A percentile compares a stretch with the other conserved stretches of the same genome.
These are phyloP conservation scores for Neocucurbitaria cava DNA, from an alignment of 2,329 filamentous ascomycete species.

Conservation along the genomic window DNA sequence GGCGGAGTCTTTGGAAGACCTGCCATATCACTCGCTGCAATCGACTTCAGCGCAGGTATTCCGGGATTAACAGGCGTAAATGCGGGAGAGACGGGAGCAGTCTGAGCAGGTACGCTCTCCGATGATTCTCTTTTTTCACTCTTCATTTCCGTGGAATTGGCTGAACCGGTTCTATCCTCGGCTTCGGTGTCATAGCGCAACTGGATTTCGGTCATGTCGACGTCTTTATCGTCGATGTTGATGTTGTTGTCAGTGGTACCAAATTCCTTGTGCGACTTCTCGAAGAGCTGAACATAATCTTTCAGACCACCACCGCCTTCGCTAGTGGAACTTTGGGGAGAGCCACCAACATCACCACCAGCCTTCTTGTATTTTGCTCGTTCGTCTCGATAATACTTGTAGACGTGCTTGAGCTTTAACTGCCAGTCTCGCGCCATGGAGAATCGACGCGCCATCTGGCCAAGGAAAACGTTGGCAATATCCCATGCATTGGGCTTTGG, in stretches of 20 bases:
- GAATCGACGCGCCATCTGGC: constrained; percentile 22
- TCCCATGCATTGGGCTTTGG: constrained; percentile 24
- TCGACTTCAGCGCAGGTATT: neutral
- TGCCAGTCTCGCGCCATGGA: constrained; percentile 21
- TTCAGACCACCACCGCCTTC: constrained; percentile 28
- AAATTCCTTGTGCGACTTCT: constrained; percentile 28
- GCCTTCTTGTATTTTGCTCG: constrained; percentile 17
- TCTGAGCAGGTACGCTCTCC: neutral
- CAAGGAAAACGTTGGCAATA: constrained; percentile 21
- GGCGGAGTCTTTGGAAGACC: neutral
- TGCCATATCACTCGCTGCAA: neutral
- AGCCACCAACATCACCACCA: constrained; percentile 21
- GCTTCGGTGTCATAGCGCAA: constrained; percentile 21
- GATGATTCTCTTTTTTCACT: constrained; percentile 2
- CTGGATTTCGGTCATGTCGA: constrained; percentile 19
- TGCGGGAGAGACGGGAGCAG: neutral
- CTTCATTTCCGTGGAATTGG: constrained; percentile 3
- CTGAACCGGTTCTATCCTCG: constrained; percentile 8
- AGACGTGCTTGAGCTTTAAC: constrained; percentile 11
- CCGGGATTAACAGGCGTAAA: neutral
- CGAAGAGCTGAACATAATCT: constrained; percentile 23
- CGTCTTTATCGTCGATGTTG: constrained; percentile 8
- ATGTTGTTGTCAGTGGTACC: constrained; percentile 17
- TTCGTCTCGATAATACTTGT: constrained; percentile 17
- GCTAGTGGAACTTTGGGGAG: constrained; percentile 25